Base-by-base conservation (phyloP, 371 early-diverging fungal genomes). In the Rhizopus arrhizus region DNA sequence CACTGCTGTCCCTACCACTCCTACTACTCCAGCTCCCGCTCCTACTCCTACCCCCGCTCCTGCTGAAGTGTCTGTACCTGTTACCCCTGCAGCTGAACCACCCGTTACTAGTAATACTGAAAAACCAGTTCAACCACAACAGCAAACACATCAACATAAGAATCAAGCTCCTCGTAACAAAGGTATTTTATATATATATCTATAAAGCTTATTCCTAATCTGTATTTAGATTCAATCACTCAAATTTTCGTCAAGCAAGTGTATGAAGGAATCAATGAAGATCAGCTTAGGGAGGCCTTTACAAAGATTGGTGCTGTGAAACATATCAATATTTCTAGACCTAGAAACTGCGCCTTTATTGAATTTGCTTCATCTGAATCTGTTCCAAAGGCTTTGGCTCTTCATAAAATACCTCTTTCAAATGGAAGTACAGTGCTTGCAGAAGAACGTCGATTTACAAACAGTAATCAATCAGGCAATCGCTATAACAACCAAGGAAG, bases 161-260 rank as follows among this genome's bases (percentile, higher is more conserved):
- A 58, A 33, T 16, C 66, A 61, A 43, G 10, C 42, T 9, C 32
- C 32, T 35, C 66, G 66, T 36, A 57, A 41, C 31, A 43, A 28
- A 50, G 58, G 67, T 66, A 66, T 45, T 13, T 4, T 48, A 13
- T 13, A n/a, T n/a, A 43, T 11, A 13, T 5, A 11, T 4, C 0
- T 6, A 11, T 13, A 43, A n/a, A 11, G 5, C 4, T 2, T 15
- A 43, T 5, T 43, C 13, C 5, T 43, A 5, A 11, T 4, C 13
- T 22, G 7, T 43, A 5, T 43, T 5, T 61, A 59, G 58, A 70
- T 46, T 48, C 58, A n/a, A 29, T 48, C 6, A 66, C 66, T 4
- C 61, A 74, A 13, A 70, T 76, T 16, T 80, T 74, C 66, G 66
- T 80, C 11, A 80, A 80, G 63, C 33, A 67, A 36, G 72, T 75